A percentile compares a stretch with the other conserved stretches of the same genome.
phyloP scores from a whole-genome alignment of 2,329 filamentous ascomycete genomes.

The Ceratocystis cubensis region DNA sequence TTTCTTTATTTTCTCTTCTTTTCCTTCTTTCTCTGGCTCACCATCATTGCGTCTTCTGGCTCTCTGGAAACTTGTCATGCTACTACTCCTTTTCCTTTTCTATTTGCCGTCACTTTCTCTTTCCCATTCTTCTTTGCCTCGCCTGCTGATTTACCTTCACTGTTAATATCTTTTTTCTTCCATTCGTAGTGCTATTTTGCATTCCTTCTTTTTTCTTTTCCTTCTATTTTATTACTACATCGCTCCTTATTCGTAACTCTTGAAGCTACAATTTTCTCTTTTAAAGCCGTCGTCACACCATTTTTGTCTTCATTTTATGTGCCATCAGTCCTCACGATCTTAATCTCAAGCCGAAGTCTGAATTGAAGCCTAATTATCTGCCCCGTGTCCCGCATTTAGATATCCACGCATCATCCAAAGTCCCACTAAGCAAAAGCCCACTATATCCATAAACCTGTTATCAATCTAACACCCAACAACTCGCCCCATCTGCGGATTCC shows the following conservation, averaged over 20 bases:
- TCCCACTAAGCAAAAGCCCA: background rate
- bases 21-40: background rate
- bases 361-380: background rate
- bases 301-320: background rate
- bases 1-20: background rate
- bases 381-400: background rate
- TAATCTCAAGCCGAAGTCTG: background rate
- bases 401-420: background rate
- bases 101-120: background rate
- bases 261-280: background rate
- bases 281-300: background rate
- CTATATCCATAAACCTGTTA: background rate
- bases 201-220: background rate
- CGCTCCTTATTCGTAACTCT: constrained; percentile 3
- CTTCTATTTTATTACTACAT: background rate
- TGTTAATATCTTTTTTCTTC: background rate
- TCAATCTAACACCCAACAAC: background rate
- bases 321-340: background rate
- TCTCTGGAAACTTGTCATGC: background rate
- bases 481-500: background rate
- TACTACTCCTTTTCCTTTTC: background rate
- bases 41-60: background rate
- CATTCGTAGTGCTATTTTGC: background rate
- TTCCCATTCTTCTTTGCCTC: background rate
- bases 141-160: background rate